These are phyloP conservation scores for Porodaedalea pini DNA, from an alignment of 1,284 basidiomycete species.

Conservation along the genomic window DNA sequence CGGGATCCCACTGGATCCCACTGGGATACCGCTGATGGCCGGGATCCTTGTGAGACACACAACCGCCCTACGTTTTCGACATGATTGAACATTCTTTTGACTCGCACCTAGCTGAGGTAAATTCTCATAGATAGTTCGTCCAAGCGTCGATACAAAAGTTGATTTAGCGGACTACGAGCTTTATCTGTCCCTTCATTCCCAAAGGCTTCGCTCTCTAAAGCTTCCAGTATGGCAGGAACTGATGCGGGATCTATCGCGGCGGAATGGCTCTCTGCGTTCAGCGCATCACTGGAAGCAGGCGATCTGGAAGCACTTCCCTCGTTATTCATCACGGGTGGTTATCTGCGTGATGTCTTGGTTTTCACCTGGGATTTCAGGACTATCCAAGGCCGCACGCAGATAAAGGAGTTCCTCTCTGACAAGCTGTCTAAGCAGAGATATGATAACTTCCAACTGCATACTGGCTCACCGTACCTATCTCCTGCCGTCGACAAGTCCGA, in stretches of 20 bases:
- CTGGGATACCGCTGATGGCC: no score
- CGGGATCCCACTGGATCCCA: no score
- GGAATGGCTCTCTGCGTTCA: slow-evolving; percentile 8
- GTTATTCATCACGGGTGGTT: background rate
- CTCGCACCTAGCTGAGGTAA: no score
- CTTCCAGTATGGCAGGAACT: background rate
- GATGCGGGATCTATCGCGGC: background rate
- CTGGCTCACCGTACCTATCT: background rate
- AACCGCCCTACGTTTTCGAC: no score
- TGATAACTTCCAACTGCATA: slow-evolving; percentile 1
- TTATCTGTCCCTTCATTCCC: no score
- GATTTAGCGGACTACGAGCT: no score
- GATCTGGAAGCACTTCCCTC: background rate
- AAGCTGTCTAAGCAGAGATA: background rate
- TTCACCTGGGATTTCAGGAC: slow-evolving; percentile 14
- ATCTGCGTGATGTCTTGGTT: slow-evolving; percentile 3
- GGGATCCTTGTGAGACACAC: no score
- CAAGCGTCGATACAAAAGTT: no score
- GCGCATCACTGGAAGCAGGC: background rate
- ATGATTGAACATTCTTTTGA: no score
- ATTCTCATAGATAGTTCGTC: no score
- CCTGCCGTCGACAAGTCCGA: slow-evolving; percentile 17
- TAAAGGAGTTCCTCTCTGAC: slow-evolving; percentile 1
- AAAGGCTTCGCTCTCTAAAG: no score
- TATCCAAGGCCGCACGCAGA: background rate